Base-by-base conservation (phyloP, 2,329 filamentous ascomycete species). In the Drechslera avenae region DNA sequence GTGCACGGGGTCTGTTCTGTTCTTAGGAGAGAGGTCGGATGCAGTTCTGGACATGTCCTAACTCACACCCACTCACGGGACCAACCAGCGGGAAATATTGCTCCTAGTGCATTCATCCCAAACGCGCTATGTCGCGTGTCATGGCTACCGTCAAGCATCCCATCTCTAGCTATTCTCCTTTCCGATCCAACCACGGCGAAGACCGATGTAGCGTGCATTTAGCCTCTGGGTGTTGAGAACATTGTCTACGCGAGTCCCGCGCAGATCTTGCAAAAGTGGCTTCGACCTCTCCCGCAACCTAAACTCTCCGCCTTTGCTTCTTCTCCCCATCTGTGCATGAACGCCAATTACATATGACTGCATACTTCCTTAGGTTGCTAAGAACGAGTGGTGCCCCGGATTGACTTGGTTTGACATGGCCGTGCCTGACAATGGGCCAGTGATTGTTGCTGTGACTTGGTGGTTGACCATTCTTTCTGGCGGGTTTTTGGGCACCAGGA, bases 361-460 rank as follows among this genome's bases (percentile, higher is more conserved):
- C 32, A 30, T 40, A 14, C 23, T 46, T 17, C 16, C 10, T 12
- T n/a, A 10, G n/a, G 30, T 32, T 36, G 17, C 21, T 35, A 34
- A 21, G 33, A 41, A 50, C 31, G 26, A 31, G 41, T 46, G 52
- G 32, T 41, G 39, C 19, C 41, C 37, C 42, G 19, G 31, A 42
- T 31, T 49, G 21, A 31, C 39, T 17, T 30, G 28, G 34, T 32
- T 31, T 13, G 17, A 32, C 12, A 62, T 62, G 59, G 41, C 43
- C 13, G 54, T 56, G 18, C 53, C 56, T 12, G 61, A 66, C 41
- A 62, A 66, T 31, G 63, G 63, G 12, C 63, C 63, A 7, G 21
- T 67, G 18, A 57, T 68, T 17, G 46, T 64, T 18, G 62, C 59
- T 1, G 52, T 67, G 2, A 62, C 62, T n/a, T 69, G 66, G 66